Base-by-base conservation (phyloP, 768 basidiomycete species). In the Auriscalpium microsporum region DNA sequence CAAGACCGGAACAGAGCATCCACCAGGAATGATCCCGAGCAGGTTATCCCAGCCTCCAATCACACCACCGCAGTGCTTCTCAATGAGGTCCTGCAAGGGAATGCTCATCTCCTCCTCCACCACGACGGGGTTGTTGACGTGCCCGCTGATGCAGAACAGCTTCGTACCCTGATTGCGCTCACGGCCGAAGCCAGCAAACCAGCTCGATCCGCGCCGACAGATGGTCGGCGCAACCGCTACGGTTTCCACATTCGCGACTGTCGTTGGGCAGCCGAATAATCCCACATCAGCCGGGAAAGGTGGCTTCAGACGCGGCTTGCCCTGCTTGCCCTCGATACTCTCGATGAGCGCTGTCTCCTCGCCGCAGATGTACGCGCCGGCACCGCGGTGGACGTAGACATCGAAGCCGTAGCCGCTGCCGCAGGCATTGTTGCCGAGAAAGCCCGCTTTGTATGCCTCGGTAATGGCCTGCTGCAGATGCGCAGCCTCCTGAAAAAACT, bases 101-200 rank as follows among this genome's bases (percentile, higher is more conserved):
- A 98, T 98, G 60, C 89, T 90, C 95, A 98, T 99, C 77, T 98
- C 95, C 71, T 99, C 95, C 75, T 99, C 95, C 23, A 99, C 81
- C 17, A 96, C 93, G 68, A 91, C 95, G 1, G 95, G 95, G 71
- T 95, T 96, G 74, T 97, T 97, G 63, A 98, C 95, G 64, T 98
- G 95, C 0, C 95, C 95, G 49, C 87, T 90, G 64, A 99, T 87
- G 71, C 95, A 97, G 74, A 83, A 97, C 14, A 98, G 72, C 73
- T 99, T 99, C n/a, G 94, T 96, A 8, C 94, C 95, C 66, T 90
- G 83, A 69, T 99, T 97, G 61, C 93, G 77, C 68, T 90, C 86
- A 45, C 95, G 74, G 16, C 95, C 95, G 65, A 99, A 97, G 52
- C 83, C 71, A 3, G 91, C 89, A 63, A 98, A 99, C 95, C 95